Percentiles rank a stretch among this genome's conserved stretches.
Evolutionary conservation across 2,329 filamentous ascomycete genomes (phyloP).

Genomic region (Septoria linicola): DNA sequence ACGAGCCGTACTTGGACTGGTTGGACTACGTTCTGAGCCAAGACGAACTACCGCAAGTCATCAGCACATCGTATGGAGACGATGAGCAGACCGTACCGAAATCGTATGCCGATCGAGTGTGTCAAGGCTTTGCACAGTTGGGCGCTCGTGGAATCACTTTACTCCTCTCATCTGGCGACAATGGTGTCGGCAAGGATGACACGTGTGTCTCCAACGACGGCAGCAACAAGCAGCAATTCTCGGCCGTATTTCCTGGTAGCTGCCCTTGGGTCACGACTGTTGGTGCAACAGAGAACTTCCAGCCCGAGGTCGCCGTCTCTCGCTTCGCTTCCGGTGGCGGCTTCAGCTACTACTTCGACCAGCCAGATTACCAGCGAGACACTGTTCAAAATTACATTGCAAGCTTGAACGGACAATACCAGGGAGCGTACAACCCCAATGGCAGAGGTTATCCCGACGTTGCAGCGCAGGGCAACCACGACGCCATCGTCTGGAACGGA

Average conservation of each 20-base stretch:
- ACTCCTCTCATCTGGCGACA: constrained; percentile 64
- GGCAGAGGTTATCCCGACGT: constrained; percentile 51
- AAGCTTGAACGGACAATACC: constrained; percentile 42
- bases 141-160: constrained; percentile 66
- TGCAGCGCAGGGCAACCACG: constrained; percentile 50
- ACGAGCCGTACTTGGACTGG: constrained; percentile 68
- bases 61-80: constrained; percentile 67
- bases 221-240: constrained; percentile 45
- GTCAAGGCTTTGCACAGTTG: constrained; percentile 61
- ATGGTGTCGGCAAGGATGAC: constrained; percentile 53
- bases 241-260: constrained; percentile 47
- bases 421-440: constrained; percentile 47
- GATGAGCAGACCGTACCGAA: constrained; percentile 63
- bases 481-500: constrained; percentile 42
- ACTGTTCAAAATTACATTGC: constrained; percentile 45
- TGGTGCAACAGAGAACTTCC: constrained; percentile 45
- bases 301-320: constrained; percentile 53
- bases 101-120: constrained; percentile 61
- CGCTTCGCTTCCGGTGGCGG: constrained; percentile 52
- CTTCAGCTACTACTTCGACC: constrained; percentile 48
- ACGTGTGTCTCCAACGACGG: constrained; percentile 49
- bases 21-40: constrained; percentile 59
- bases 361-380: constrained; percentile 46
- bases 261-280: constrained; percentile 53
- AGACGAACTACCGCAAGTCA: constrained; percentile 58